Evolutionary conservation across 257 asterid species (phyloP).

Genomic region (Mitragyna speciosa): DNA sequence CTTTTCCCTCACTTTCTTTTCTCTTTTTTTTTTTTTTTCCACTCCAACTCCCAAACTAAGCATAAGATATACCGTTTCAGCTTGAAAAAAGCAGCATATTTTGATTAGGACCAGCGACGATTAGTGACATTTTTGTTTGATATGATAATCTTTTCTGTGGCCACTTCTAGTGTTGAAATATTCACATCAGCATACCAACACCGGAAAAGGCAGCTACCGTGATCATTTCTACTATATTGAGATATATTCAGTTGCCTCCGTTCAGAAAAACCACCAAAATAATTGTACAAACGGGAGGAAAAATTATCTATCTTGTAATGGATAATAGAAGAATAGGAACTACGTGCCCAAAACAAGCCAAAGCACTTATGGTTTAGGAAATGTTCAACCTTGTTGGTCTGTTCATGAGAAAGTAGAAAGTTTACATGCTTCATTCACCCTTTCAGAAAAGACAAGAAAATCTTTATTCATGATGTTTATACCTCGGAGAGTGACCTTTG

Average conservation of each 20-base stretch:
- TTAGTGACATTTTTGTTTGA: not conserved
- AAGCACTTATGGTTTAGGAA: conserved; percentile 2
- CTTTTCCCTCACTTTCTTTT: no score
- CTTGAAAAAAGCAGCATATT: not conserved
- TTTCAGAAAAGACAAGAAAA: not conserved
- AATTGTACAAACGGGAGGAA: not conserved
- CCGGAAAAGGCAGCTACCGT: not conserved
- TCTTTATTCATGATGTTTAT: not conserved
- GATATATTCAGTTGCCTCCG: conserved; percentile 1
- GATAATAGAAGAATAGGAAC: conserved; percentile 11
- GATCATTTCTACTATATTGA: not conserved
- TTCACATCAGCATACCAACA: conserved; percentile 4
- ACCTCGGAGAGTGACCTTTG: no score
- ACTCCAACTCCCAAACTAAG: no score
- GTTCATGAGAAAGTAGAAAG: not conserved
- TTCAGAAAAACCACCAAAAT: not conserved
- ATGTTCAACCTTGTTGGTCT: conserved; percentile 6
- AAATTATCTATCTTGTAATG: not conserved
- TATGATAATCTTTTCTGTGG: not conserved
- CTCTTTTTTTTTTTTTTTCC: no score
- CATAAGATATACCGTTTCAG: not conserved
- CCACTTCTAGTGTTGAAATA: not conserved
- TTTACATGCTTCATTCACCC: not conserved
- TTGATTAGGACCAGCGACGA: not conserved
- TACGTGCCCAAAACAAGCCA: not conserved